phyloP scores from a whole-genome alignment of 164 flowering plant genomes.

The Vitis labrusca region DNA sequence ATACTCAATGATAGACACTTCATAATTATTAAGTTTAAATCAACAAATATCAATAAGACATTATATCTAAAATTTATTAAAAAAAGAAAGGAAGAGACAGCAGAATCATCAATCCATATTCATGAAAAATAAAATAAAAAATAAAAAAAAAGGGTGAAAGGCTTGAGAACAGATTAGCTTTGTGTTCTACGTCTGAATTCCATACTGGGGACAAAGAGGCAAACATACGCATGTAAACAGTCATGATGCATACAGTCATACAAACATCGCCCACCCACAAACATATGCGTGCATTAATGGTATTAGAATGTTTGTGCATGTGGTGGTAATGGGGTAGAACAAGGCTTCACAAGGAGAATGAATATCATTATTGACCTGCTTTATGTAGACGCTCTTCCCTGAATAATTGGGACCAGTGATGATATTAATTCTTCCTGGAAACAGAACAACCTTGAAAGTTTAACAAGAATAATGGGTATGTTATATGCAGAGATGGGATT shows the following conservation, averaged over 20 bases:
- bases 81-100: background rate
- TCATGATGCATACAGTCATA: too few species aligned
- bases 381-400: slow-evolving; percentile 92
- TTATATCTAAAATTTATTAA: too few species aligned
- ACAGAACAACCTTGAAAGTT: background rate
- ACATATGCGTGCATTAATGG: too few species aligned
- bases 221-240: background rate
- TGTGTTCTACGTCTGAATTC: background rate
- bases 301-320: too few species aligned
- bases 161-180: too few species aligned
- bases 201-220: background rate
- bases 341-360: background rate
- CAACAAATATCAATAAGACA: too few species aligned
- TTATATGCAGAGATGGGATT: slow-evolving; percentile 1
- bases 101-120: background rate
- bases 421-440: slow-evolving; percentile 79
- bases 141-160: too few species aligned
- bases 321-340: too few species aligned
- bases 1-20: background rate
- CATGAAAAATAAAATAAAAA: background rate
- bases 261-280: too few species aligned
- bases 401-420: slow-evolving; percentile 98
- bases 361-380: slow-evolving; percentile 57
- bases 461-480: background rate
- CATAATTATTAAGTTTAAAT: background rate